Percentiles rank a stretch among this genome's conserved stretches.
Conservation (phyloP, 140 eudicot genomes). For the Stevia rebaudiana region DNA sequence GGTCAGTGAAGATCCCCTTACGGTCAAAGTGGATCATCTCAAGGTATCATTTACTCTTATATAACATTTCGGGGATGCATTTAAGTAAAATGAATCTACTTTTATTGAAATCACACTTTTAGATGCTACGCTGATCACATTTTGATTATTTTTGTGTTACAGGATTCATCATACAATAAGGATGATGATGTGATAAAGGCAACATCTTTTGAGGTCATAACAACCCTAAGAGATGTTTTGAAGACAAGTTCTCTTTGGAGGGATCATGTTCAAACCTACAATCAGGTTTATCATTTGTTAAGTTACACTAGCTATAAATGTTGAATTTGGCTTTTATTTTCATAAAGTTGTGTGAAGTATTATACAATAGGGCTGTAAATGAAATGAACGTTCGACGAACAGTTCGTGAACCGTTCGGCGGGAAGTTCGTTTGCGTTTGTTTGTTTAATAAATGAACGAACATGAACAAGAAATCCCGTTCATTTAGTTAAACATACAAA, state of each 20-base stretch:
- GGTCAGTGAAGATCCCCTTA: conserved; percentile 97
- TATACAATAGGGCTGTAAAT: too few species aligned
- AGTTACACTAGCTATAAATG: background rate
- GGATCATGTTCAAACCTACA: conserved; percentile 94
- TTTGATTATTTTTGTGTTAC: conserved; percentile 16
- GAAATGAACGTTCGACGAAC: too few species aligned
- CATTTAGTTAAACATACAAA: too few species aligned
- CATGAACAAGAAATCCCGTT: too few species aligned
- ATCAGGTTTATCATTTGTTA: conserved; percentile 46
- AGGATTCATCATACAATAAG: conserved; percentile 79
- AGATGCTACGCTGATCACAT: background rate
- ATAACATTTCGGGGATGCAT: conserved; percentile 9
- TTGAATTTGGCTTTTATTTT: background rate
- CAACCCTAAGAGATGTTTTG: conserved; percentile 84
- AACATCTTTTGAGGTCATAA: conserved; percentile 86
- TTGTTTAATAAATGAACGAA: too few species aligned
- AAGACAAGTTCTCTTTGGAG: conserved; percentile 97
- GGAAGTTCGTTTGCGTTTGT: too few species aligned
- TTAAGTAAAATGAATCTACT: conserved; percentile 4
- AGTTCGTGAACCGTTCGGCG: too few species aligned
- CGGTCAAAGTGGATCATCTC: conserved; percentile 91
- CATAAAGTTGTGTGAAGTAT: background rate
- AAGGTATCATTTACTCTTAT: conserved; percentile 46
- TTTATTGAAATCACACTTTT: conserved; percentile 9
- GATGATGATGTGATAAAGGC: conserved; percentile 93